Evolutionary conservation across 2,329 filamentous ascomycete genomes (phyloP), one percentile per base, ranked within the genome.

Genomic region (Ceratocystis huliohia): DNA sequence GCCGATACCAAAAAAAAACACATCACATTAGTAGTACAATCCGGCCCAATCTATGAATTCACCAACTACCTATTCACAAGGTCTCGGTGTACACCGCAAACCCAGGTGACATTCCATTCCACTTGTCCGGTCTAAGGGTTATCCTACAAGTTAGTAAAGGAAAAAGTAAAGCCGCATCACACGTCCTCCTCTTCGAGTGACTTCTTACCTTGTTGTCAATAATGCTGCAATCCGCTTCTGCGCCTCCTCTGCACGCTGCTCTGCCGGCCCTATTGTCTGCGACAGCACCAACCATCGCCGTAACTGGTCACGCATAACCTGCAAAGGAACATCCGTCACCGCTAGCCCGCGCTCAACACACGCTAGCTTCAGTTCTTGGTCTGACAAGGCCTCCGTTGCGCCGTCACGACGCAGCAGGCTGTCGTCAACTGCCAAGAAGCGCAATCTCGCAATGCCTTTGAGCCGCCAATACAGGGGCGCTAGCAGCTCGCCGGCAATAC

Each of bases 351-450:
- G 80, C 69, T 91, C 88, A 67, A 84, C 80, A 71, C 88, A 88
- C 15, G 89, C 89, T 68, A 90, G 80, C 68, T 77, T 76, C 22
- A 91, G 76, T 77, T 95, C 90, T 48, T 83, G 81, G 6, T 75
- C 75, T 69, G 81, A 81, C 70, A 95, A 76, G 25, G 76, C 80
- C 4, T 82, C 80, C 65, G 71, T 72, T 0, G 86, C 88, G 0
- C 88, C 88, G 61, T 83, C 82, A 46, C 79, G 76, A 20, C 80
- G 72, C 61, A 96, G 81, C 73, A 93, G 77, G 69, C 72, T 75
- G 75, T 95, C 90, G 75, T 96, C 92, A 46, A 80, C 76, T 59
- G 80, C 80, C 69, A 96, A 73, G 72, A 88, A 89, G 50, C 79
- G 76, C 70, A 90, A 76, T 69, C 82, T 79, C 70, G 77, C 76